Percentiles rank a stretch among this genome's conserved stretches.
These are phyloP conservation scores for Candida albicans DNA, from an alignment of 1,139 yeast genomes.

Conservation along the genomic window DNA sequence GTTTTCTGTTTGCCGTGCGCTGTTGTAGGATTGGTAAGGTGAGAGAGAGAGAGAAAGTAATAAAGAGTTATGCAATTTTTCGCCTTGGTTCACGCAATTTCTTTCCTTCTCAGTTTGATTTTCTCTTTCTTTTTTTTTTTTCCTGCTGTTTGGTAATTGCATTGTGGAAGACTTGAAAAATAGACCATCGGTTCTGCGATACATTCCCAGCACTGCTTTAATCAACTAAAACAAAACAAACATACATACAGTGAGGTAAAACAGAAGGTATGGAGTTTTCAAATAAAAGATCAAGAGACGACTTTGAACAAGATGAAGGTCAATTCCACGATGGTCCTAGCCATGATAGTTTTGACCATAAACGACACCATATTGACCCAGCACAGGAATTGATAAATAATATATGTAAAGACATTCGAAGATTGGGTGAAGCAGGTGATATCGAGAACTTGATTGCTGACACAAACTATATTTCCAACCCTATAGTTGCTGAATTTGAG, in stretches of 20 bases:
- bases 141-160: too few species aligned
- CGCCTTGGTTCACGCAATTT: too few species aligned
- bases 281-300: slow-evolving; percentile 41
- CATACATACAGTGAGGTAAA: not conserved
- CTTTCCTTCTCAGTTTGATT: too few species aligned
- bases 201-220: not conserved
- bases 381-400: slow-evolving; percentile 41
- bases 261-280: slow-evolving; percentile 7
- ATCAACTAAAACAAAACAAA: not conserved
- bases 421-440: slow-evolving; percentile 64
- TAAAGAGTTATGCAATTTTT: too few species aligned
- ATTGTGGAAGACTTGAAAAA: too few species aligned
- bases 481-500: slow-evolving; percentile 68
- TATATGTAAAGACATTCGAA: slow-evolving; percentile 56
- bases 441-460: slow-evolving; percentile 57
- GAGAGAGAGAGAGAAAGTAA: too few species aligned
- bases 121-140: not conserved
- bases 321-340: slow-evolving; percentile 15
- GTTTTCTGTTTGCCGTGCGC: too few species aligned
- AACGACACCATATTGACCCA: slow-evolving; percentile 45
- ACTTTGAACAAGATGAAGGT: slow-evolving; percentile 27
- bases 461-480: slow-evolving; percentile 64
- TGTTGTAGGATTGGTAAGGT: too few species aligned
- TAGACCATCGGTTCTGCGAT: too few species aligned
- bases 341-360: slow-evolving; percentile 20